Base-by-base conservation (phyloP, 768 basidiomycete genomes). In the Calvatia gigantea region DNA sequence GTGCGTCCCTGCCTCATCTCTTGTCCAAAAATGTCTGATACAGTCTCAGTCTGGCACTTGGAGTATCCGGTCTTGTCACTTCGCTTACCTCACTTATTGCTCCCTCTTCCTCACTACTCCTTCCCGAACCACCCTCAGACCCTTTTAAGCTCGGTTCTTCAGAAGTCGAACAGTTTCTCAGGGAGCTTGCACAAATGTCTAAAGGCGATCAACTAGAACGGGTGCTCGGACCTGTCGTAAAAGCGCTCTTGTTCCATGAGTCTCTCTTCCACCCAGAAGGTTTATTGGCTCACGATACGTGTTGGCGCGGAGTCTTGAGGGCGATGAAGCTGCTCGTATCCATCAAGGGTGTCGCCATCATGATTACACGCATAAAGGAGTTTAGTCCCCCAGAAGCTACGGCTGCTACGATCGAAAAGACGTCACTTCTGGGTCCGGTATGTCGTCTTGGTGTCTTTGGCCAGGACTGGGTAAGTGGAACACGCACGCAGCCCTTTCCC, bases 381-480 rank as follows among this genome's bases (percentile, higher is more conserved):
- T 94, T 89, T 88, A 87, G 79, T 61, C 88, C 89, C 37, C 59
- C 67, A 6, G 66, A 76, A 59, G 84, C 84, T 21, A 80, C 78
- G 4, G 81, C 86, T 7, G 65, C 77, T 2, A 78, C 71, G 2
- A 85, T 94, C 64, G 91, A 93, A 69, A 72, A 54, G 11, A 61
- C 69, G 59, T 89, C 85, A 47, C 72, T 98, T 38, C 72, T 98
- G 61, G 97, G 97, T 0, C 94, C 93, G 1, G 70, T 98, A 25
- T 83, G 89, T 59, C 76, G 94, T 31, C 75, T 98, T 50, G 87
- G 89, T 35, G 85, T 94, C 5, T 98, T 96, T 66, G 81, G 86
- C n/a, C 73, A 84, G 52, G 90, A 98, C 79, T 95, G 92, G 86
- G 89, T 95, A 65, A 61, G 80, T 72, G 25, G 28, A 44, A 19